phyloP scores from a whole-genome alignment of 352 stramenopile species.

The Phytophthora chlamydospora region DNA sequence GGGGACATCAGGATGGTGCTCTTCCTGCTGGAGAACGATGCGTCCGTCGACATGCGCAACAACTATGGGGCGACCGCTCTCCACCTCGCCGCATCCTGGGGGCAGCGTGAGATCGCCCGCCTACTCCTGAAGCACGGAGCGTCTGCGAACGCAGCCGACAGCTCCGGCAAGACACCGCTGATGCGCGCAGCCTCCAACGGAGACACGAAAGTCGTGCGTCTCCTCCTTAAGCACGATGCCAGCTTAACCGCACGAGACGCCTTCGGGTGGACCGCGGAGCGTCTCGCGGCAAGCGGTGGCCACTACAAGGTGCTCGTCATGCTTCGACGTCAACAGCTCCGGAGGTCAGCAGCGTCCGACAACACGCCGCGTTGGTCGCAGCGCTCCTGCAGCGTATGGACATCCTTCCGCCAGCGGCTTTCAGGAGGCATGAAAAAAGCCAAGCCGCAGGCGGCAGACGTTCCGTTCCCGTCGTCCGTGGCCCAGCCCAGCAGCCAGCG shows the following conservation, averaged over 20 bases:
- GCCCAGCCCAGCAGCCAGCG: not conserved
- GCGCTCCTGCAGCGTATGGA: slow-evolving; percentile 1
- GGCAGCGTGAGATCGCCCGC: slow-evolving; percentile 7
- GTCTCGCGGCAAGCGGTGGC: slow-evolving; percentile 11
- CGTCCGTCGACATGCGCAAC: slow-evolving; percentile 20
- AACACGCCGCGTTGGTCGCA: not conserved
- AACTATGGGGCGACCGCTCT: slow-evolving; percentile 26
- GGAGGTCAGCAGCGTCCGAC: not conserved
- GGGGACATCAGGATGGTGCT: slow-evolving; percentile 19
- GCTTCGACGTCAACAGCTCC: slow-evolving; percentile 14
- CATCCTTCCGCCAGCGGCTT: slow-evolving; percentile 1
- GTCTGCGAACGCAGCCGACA: slow-evolving; percentile 20
- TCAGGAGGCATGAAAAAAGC: not conserved
- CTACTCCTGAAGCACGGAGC: slow-evolving; percentile 24
- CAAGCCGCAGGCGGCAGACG: not conserved
- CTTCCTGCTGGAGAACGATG: slow-evolving; percentile 26
- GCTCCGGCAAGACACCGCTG: slow-evolving; percentile 27
- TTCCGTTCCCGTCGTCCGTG: slow-evolving; percentile 8
- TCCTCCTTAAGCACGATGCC: slow-evolving; percentile 27
- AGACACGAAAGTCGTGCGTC: slow-evolving; percentile 14
- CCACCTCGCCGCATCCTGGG: slow-evolving; percentile 27
- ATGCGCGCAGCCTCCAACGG: slow-evolving; percentile 23
- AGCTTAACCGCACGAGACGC: slow-evolving; percentile 11
- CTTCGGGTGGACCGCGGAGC: slow-evolving; percentile 23
- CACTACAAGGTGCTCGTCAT: slow-evolving; percentile 15